Base-by-base conservation (phyloP, 2,329 filamentous ascomycete species). In the Amphichorda felina region DNA sequence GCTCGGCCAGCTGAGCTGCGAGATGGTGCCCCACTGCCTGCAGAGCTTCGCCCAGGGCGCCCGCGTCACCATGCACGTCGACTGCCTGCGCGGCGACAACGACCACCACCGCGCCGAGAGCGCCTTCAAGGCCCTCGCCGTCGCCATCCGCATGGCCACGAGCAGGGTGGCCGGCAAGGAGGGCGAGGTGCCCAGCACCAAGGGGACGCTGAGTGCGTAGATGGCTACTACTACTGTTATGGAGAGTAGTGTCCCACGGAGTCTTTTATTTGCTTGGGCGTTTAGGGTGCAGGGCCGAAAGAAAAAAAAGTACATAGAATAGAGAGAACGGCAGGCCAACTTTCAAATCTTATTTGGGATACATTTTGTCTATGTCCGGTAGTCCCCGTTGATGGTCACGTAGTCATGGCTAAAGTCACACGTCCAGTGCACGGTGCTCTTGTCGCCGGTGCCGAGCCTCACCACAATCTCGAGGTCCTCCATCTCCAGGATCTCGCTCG, bases 1-100 rank as follows among this genome's bases (percentile, higher is more conserved):
- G 70, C 84, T 98, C 50, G 91, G 91, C 38, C 85, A 91, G 54
- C 66, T 98, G 46, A 89, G 82, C 65, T 83, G 78, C 49, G 89
- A 98, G 71, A 98, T 98, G 91, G 78, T 98, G 29, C 88, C 89
- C 31, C 91, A 98, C 66, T 94, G 88, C 47, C 60, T 98, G 54
- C 78, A 94, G 68, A 91, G 82, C 64, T 98, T 95, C 61, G 88
- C 89, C 29, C 83, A 93, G 64, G 84, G 77, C 8, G 86, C 87
- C 4, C 80, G 86, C 18, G 71, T 95, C 36, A 98, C 91, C n/a
- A 64, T 96, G 53, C 91, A 98, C 64, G 85, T 98, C 40, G 86
- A 95, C 62, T 93, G 85, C 60, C 61, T 94, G 38, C 75, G 86
- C 43, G 91, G 91, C 35, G 75, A 82, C 42, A 98, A 96, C 60